Conservation (phyloP, 345 rosid species). For the Mangifera indica region DNA sequence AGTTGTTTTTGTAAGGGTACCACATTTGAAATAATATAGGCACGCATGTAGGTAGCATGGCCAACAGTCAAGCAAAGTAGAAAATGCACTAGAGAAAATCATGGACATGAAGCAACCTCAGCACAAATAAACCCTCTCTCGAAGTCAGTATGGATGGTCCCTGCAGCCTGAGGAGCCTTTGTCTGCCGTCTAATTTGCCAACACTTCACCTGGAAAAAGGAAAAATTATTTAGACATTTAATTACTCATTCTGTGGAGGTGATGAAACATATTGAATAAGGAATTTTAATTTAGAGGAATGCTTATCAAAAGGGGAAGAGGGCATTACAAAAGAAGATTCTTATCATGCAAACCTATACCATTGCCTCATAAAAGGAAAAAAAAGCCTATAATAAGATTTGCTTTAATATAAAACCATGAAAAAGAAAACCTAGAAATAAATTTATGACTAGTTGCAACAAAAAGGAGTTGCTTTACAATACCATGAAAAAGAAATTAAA, state of each 20-base stretch:
- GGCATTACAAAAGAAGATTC: neutral
- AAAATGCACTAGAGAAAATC: constrained; percentile 1
- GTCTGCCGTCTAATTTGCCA: constrained; percentile 95
- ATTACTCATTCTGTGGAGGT: neutral
- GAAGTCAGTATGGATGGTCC: constrained; percentile 89
- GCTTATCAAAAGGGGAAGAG: neutral
- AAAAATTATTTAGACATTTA: constrained; percentile 5
- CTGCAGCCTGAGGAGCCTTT: constrained; percentile 99
- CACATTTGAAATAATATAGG: neutral
- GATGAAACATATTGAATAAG: neutral
- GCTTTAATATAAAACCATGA: too few species aligned
- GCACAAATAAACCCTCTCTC: constrained; percentile 98
- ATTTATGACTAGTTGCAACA: too few species aligned
- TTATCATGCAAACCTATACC: neutral
- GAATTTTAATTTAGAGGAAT: neutral
- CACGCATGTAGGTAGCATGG: neutral
- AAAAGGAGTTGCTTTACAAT: too few species aligned
- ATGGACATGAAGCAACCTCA: constrained; percentile 55
- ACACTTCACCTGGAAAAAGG: constrained; percentile 75
- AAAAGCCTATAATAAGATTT: neutral
- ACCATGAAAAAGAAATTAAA: too few species aligned
- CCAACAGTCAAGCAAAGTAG: neutral
- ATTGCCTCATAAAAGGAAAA: neutral
- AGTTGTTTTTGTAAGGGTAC: neutral
- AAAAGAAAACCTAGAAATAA: too few species aligned